These are phyloP conservation scores for Cocos nucifera DNA, from an alignment of 176 grass and related monocot genomes.

Conservation along the genomic window DNA sequence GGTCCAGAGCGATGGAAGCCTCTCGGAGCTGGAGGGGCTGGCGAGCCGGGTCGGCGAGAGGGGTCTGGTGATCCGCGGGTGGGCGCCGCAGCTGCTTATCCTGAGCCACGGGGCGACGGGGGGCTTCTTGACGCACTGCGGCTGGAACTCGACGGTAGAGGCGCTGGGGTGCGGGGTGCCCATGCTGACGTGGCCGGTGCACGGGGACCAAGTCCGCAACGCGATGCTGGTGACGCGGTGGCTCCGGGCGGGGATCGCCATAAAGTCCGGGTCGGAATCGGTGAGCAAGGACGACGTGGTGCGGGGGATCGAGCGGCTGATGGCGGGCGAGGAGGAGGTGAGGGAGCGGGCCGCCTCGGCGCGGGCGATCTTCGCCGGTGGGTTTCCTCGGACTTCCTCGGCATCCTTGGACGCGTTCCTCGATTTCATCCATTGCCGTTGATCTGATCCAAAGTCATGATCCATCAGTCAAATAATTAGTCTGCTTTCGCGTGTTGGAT, in stretches of 20 bases:
- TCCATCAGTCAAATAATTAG: too few relatives aligned
- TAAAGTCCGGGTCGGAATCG: background rate
- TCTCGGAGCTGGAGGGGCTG: conserved; percentile 2
- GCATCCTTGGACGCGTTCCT: conserved; percentile 24
- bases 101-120: conserved; percentile 7
- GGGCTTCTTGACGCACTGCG: conserved; percentile 33
- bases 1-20: conserved; percentile 2
- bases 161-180: conserved; percentile 14
- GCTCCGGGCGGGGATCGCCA: background rate
- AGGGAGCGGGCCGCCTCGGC: conserved; percentile 14
- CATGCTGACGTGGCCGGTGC: conserved; percentile 15
- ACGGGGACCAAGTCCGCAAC: conserved; percentile 14
- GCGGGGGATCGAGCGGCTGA: conserved; percentile 25
- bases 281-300: conserved; percentile 20
- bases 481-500: too few relatives aligned
- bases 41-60: conserved; percentile 9
- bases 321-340: conserved; percentile 10
- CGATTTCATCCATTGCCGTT: conserved; percentile 13
- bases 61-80: conserved; percentile 25
- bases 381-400: conserved; percentile 18
- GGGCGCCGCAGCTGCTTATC: conserved; percentile 21
- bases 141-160: conserved; percentile 45
- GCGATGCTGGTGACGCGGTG: conserved; percentile 7
- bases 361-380: conserved; percentile 4
- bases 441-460: too few relatives aligned